A percentile compares a stretch with the other conserved stretches of the same genome.
Conservation (phyloP, 805 yeast species). For the Ogataea thermomethanolica region DNA sequence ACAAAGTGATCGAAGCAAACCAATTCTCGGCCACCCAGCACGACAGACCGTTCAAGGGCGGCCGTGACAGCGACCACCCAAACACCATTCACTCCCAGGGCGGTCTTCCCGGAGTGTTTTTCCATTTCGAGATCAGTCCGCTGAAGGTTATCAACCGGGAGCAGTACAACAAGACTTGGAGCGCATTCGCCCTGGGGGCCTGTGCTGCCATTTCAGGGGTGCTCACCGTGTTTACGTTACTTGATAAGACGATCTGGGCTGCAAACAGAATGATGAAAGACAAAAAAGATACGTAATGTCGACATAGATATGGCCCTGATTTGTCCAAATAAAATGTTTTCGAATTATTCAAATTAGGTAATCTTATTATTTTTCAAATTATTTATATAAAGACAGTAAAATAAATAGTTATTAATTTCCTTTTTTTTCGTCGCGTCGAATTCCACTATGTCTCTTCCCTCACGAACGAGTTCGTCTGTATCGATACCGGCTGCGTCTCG, state of each 20-base stretch:
- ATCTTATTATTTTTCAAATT: too few species aligned
- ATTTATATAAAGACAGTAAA: not conserved
- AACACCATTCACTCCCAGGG: constrained; percentile 78
- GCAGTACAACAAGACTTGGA: constrained; percentile 69
- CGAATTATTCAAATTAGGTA: not conserved
- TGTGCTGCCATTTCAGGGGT: constrained; percentile 93
- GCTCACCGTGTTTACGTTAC: constrained; percentile 82
- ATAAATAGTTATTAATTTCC: not conserved
- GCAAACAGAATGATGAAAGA: constrained; percentile 75
- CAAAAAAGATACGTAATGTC: constrained; percentile 48
- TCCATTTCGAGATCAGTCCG: constrained; percentile 89
- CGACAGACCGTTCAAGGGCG: constrained; percentile 81
- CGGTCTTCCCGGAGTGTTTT: constrained; percentile 86
- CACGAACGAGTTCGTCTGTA: constrained; percentile 24
- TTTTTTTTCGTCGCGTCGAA: constrained; percentile 7
- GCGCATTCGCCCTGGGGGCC: constrained; percentile 76
- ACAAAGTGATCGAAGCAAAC: constrained; percentile 60
- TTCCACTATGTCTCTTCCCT: constrained; percentile 7
- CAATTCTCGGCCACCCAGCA: constrained; percentile 89
- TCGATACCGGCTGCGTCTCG: constrained; percentile 24
- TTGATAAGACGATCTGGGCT: constrained; percentile 85
- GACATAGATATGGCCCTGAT: not conserved
- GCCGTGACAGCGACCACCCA: constrained; percentile 87
- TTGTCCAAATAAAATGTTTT: not conserved
- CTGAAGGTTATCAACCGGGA: constrained; percentile 86